Evolutionary conservation across 1,139 yeast genomes (phyloP).

Genomic region (Hyphopichia fennica): DNA sequence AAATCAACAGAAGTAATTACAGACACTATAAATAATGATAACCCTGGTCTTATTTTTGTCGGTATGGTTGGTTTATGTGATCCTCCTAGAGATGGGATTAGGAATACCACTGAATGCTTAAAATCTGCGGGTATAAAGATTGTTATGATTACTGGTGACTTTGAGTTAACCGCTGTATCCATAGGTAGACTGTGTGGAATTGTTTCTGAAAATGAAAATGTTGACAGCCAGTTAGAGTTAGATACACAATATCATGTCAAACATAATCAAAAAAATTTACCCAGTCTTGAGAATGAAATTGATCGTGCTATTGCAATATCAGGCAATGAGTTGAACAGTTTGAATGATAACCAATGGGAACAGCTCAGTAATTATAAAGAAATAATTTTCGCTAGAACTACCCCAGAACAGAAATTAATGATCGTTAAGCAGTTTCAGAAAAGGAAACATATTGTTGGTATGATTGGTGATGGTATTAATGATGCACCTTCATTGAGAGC

Average conservation of each 20-base stretch:
- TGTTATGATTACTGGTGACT: slow-evolving; percentile 58
- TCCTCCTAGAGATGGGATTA: slow-evolving; percentile 49
- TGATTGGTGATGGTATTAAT: slow-evolving; percentile 57
- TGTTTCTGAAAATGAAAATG: slow-evolving; percentile 21
- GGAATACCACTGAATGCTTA: slow-evolving; percentile 35
- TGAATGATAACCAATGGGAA: slow-evolving; percentile 47
- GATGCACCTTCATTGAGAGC: slow-evolving; percentile 54
- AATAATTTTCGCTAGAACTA: slow-evolving; percentile 53
- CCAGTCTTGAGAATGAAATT: slow-evolving; percentile 9
- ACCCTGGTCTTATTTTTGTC: slow-evolving; percentile 24
- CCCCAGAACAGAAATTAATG: slow-evolving; percentile 53
- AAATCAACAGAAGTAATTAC: slow-evolving; percentile 1
- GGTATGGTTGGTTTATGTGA: slow-evolving; percentile 53
- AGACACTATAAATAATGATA: slow-evolving; percentile 9
- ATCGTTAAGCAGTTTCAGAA: slow-evolving; percentile 51
- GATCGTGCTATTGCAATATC: slow-evolving; percentile 34
- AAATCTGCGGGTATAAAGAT: slow-evolving; percentile 51
- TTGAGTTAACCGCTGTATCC: slow-evolving; percentile 51
- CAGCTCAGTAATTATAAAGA: slow-evolving; percentile 34
- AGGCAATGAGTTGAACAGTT: slow-evolving; percentile 35
- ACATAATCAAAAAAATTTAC: neutral
- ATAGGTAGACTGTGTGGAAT: slow-evolving; percentile 52
- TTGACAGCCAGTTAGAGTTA: slow-evolving; percentile 26
- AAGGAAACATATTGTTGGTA: slow-evolving; percentile 45
- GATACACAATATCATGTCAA: slow-evolving; percentile 9